A percentile compares a stretch with the other conserved stretches of the same genome.
phyloP scores from a whole-genome alignment of 2,329 filamentous ascomycete species.

The Pseudogymnoascus sp. region DNA sequence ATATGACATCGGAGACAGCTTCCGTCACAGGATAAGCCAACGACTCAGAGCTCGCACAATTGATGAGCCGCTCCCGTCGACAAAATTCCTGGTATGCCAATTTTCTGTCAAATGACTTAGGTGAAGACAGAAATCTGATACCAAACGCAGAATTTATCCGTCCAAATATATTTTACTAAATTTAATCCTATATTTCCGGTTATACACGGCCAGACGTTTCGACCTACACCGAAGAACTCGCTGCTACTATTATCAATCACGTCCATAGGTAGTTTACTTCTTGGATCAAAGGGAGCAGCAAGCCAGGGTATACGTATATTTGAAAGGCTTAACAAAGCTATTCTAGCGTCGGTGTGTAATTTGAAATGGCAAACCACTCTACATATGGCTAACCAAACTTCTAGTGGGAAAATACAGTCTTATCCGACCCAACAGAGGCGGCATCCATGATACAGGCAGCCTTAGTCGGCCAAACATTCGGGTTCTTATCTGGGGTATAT shows the following conservation, averaged over 20 bases:
- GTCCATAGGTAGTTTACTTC: slow-evolving; percentile 17
- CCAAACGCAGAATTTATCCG: slow-evolving; percentile 9
- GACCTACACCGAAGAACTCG: slow-evolving; percentile 12
- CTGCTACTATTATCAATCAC: slow-evolving; percentile 16
- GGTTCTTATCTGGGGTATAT: slow-evolving; percentile 15
- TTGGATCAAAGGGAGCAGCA: slow-evolving; percentile 9
- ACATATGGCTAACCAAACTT: not conserved
- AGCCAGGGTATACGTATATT: slow-evolving; percentile 15
- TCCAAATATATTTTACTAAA: slow-evolving; percentile 15
- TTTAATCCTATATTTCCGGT: slow-evolving; percentile 18
- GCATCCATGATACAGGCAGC: slow-evolving; percentile 14
- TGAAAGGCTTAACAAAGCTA: slow-evolving; percentile 16
- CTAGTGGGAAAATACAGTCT: slow-evolving; percentile 14
- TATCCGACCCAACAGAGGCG: not conserved
- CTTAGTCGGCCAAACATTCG: slow-evolving; percentile 15
- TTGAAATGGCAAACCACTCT: too few species aligned
- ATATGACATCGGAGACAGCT: slow-evolving; percentile 8
- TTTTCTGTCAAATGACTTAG: not conserved
- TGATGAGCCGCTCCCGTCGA: slow-evolving; percentile 10
- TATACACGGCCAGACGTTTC: slow-evolving; percentile 16
- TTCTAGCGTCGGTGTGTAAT: slow-evolving; percentile 12
- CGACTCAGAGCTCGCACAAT: not conserved
- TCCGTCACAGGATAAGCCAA: not conserved
- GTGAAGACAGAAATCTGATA: not conserved
- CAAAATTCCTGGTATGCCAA: slow-evolving; percentile 14